These are phyloP conservation scores for Geosmithia flava DNA, from an alignment of 2,329 filamentous ascomycete genomes.

Conservation along the genomic window DNA sequence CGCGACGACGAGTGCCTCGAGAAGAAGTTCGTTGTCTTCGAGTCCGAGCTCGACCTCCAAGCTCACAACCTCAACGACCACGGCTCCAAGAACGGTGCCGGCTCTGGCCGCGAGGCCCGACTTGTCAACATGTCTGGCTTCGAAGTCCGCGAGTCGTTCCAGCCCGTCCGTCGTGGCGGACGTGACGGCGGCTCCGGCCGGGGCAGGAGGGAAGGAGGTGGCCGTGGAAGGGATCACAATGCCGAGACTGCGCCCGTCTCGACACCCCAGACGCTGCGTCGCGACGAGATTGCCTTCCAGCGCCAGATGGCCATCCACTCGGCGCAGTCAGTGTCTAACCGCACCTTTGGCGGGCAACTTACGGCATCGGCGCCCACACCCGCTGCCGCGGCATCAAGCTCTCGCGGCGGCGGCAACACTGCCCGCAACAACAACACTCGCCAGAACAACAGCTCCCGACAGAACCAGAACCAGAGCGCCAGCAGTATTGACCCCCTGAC, in stretches of 20 bases:
- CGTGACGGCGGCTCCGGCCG: constrained; percentile 23
- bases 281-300: constrained; percentile 86
- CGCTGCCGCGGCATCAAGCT: constrained; percentile 7
- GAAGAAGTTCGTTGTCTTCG: constrained; percentile 96
- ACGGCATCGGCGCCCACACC: constrained; percentile 28
- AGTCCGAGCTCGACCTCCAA: constrained; percentile 87
- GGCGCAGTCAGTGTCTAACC: constrained; percentile 64
- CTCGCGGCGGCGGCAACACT: constrained; percentile 8
- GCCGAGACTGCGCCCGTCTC: constrained; percentile 65
- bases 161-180: constrained; percentile 38
- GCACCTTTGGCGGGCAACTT: constrained; percentile 77
- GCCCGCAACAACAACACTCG: constrained; percentile 9
- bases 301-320: constrained; percentile 85
- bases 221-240: constrained; percentile 74
- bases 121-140: constrained; percentile 81
- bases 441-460: constrained; percentile 6
- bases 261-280: constrained; percentile 65
- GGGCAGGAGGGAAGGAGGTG: constrained; percentile 24
- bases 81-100: constrained; percentile 52
- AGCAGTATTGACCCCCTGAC: constrained; percentile 26
- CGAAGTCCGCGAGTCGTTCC: constrained; percentile 63
- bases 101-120: constrained; percentile 70
- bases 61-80: constrained; percentile 83
- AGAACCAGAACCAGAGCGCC: constrained; percentile 7
- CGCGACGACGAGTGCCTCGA: constrained; percentile 78